Evolutionary conservation across 768 basidiomycete species (phyloP), one percentile per base, ranked within the genome.

Genomic region (Naematelia encephala): DNA sequence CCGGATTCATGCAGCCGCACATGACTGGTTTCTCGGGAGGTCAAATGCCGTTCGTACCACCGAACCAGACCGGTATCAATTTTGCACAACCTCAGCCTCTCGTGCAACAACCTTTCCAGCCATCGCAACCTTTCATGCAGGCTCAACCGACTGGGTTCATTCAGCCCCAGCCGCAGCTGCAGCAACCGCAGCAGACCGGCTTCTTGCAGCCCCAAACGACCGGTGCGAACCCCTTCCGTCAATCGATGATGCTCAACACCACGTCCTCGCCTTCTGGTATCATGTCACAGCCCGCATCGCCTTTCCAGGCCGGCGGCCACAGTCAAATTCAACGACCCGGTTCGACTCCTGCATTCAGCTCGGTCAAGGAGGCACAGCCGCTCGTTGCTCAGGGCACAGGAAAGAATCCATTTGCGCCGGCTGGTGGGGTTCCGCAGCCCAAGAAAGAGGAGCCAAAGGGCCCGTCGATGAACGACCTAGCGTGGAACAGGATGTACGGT

Each of bases 321-420:
- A 47, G 19, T 11, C 63, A 66, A 21, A 69, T 72, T 30, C 60
- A 57, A 46, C 28, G 70, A 56, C 71, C 73, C 16, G 69, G 74
- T 12, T 70, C 73, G 1, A 70, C 66, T 16, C 73, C 74, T 12
- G 66, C 66, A 16, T 44, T 64, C 21, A 29, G 45, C 8, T 21
- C 51, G 2, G 30, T 28, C 5, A 50, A 42, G 10, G 64, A 79
- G 2, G 80, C 82, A 1, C 85, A 86, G 68, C 85, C 86, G 5
- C 82, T 97, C 25, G 86, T 85, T 67, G 82, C 91, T 4, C 93
- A 98, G 74, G 85, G 88, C 74, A 99, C 96, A 2, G 94, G 96
- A 25, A 86, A 85, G 66, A 99, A 99, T 81, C 96, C 96, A 2
- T 99, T 99, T 63, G 93, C 91, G 4, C 83, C 84, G 27, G 84